Conservation (phyloP, 192 early-diverging fungal genomes). For the Glomus cerebriforme region DNA sequence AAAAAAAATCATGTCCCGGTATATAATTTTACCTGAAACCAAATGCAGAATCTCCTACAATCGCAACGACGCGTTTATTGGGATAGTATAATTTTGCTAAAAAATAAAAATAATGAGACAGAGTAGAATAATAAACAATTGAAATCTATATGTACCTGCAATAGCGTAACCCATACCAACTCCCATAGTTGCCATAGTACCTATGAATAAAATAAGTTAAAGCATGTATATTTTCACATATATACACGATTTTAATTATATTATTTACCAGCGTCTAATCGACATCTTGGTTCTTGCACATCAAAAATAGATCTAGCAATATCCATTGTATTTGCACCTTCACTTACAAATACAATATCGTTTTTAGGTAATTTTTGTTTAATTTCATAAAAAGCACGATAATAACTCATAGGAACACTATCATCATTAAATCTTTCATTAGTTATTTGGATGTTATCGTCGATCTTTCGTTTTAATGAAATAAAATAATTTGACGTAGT, state of each 20-base stretch:
- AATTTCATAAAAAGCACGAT: conserved; percentile 70
- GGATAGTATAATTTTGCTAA: conserved; percentile 59
- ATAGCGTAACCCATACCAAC: conserved; percentile 76
- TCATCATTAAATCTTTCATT: conserved; percentile 44
- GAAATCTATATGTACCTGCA: conserved; percentile 40
- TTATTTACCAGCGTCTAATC: conserved; percentile 65
- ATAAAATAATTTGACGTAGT: conserved; percentile 32
- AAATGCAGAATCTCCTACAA: conserved; percentile 79
- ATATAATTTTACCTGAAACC: conserved; percentile 58
- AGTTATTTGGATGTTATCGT: conserved; percentile 50
- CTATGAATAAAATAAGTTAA: neutral
- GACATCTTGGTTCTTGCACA: conserved; percentile 58
- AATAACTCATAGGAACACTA: conserved; percentile 61
- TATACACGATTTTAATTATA: too few species aligned
- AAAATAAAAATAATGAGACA: neutral
- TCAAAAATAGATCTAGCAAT: conserved; percentile 74
- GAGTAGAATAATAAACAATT: neutral
- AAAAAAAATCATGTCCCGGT: neutral
- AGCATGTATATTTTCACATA: too few species aligned
- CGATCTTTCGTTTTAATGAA: conserved; percentile 37
- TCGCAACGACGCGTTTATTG: conserved; percentile 59
- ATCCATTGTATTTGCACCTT: conserved; percentile 82
- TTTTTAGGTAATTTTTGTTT: conserved; percentile 54
- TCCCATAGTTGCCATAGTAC: conserved; percentile 77
- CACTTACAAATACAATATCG: conserved; percentile 63